Base-by-base conservation (phyloP, 1,139 yeast genomes). In the Hemisphaericaspora subhashii region DNA sequence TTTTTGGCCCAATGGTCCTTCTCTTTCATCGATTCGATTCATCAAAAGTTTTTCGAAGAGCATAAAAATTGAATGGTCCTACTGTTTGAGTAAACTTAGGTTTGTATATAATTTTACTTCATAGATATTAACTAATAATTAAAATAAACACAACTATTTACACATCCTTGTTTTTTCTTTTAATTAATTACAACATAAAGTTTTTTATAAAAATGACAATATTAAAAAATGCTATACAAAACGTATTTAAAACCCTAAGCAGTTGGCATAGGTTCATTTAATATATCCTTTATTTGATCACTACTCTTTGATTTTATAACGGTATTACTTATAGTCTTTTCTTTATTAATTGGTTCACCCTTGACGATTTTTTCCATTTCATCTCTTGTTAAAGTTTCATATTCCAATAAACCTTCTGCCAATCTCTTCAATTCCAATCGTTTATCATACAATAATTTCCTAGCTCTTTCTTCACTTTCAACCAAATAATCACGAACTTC, bases 381-480 rank as follows among this genome's bases (percentile, higher is more conserved):
- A 24, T 84, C 94, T 49, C 84, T 84, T 35, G 86, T 92, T 51
- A 94, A 74, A 0, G 98, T 94, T 68, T 94, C 99, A 64, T 89
- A 94, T 63, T 92, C 97, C 49, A 94, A 74, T 48, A 94, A 75
- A 2, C 97, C 98, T 59, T 86, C 87, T 0, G 98, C 98, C 47
- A 94, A 72, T 52, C 97, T 73, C 57, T 83, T 82, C 51, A 94
- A 74, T 60, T 92, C 98, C n/a, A 71, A 58, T 37, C 72, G 68
- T 57, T 74, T 81, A 5, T 78, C 84, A 23, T 65, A 60, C 46
- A 94, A 72, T 58, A 90, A 55, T 38, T 68, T 64, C 50, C 95
- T 77, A 1, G 98, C 84, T 57, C 98, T 79, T 31, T 73, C 73
- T 59, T 90, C 98, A 36, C 95, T 83, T 3, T 70, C 78, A 39